Conservation (phyloP, 352 stramenopile species). For the Phytophthora foliorum region DNA sequence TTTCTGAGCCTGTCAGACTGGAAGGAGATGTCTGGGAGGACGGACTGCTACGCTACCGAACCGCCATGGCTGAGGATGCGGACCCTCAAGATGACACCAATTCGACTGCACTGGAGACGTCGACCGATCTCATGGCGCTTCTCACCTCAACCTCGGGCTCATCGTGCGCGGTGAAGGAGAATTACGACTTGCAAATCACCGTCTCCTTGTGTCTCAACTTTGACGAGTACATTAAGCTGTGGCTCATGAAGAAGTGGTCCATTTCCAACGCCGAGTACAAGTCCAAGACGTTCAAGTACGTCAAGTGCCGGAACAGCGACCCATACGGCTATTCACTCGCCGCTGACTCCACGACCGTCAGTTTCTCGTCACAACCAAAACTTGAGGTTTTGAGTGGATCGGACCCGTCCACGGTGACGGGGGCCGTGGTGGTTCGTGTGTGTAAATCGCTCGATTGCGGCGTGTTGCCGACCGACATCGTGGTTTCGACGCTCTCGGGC, state of each 20-base stretch:
- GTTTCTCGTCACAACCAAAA: not conserved
- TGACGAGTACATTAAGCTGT: not conserved
- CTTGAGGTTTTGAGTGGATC: constrained; percentile 6
- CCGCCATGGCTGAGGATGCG: not conserved
- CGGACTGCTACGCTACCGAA: not conserved
- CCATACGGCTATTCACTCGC: not conserved
- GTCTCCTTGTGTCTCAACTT: constrained; percentile 5
- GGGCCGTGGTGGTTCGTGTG: constrained; percentile 1
- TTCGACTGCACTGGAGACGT: not conserved
- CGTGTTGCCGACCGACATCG: constrained; percentile 12
- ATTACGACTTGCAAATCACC: constrained; percentile 3
- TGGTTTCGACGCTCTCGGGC: constrained; percentile 1
- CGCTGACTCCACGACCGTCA: not conserved
- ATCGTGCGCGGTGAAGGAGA: not conserved
- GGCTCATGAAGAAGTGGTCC: constrained; percentile 1
- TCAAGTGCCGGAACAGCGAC: not conserved
- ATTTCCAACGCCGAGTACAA: constrained; percentile 17
- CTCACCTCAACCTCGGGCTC: not conserved
- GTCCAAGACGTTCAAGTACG: not conserved
- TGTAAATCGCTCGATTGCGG: constrained; percentile 2
- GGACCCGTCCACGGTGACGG: not conserved
- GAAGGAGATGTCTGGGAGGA: constrained; percentile 3
- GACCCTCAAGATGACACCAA: not conserved
- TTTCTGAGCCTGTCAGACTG: not conserved
- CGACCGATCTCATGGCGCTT: not conserved